phyloP scores from a whole-genome alignment of 208 protist genomes.

The Wallacemonas sp. region DNA sequence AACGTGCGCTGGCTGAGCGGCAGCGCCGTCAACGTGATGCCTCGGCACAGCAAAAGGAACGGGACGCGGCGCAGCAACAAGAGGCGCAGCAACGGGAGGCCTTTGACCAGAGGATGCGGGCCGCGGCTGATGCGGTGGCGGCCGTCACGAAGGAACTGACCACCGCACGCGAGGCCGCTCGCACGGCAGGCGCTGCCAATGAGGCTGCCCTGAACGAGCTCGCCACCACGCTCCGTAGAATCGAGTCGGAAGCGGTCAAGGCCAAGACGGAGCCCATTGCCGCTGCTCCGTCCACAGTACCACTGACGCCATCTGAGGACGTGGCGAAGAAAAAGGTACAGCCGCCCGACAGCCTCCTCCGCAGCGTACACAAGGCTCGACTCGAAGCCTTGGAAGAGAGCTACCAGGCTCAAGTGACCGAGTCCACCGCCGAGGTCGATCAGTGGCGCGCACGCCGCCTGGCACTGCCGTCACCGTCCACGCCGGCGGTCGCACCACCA shows the following conservation, averaged over 20 bases:
- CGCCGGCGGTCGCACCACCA: conserved; percentile 14
- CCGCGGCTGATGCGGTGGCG: not conserved
- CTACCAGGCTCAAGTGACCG: conserved; percentile 22
- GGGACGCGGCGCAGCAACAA: conserved; percentile 8
- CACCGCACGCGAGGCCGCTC: not conserved
- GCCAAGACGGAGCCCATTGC: not conserved
- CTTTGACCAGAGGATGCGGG: not conserved
- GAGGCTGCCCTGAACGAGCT: not conserved
- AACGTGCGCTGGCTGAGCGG: not conserved
- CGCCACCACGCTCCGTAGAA: not conserved
- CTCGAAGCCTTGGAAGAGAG: conserved; percentile 31
- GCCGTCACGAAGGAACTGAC: not conserved
- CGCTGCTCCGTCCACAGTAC: not conserved
- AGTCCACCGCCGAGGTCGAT: conserved; percentile 24
- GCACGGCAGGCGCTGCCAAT: not conserved
- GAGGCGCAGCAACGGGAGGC: conserved; percentile 1
- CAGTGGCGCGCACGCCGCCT: conserved; percentile 6
- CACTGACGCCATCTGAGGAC: not conserved
- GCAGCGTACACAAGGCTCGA: conserved; percentile 18
- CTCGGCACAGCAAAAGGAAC: conserved; percentile 4
- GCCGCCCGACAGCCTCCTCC: conserved; percentile 6
- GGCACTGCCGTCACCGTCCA: not conserved
- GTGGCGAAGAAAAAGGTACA: not conserved
- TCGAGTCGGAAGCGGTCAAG: not conserved
- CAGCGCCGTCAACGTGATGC: not conserved